Percentiles rank a stretch among this genome's conserved stretches.
Evolutionary conservation across 257 asterid species (phyloP).

Genomic region (Salvia rosmarinus): DNA sequence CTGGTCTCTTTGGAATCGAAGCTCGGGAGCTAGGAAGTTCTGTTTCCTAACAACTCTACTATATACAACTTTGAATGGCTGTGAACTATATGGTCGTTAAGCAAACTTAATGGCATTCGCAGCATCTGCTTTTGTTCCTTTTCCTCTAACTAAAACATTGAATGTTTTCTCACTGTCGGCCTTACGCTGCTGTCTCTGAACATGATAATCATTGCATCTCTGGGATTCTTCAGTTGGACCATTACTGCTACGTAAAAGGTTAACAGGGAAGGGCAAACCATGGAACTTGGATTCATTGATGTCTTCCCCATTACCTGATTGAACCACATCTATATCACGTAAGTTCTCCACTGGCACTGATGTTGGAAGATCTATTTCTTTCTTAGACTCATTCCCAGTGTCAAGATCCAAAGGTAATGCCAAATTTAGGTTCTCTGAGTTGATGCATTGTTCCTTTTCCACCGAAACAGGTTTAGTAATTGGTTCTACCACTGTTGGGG

Average conservation of each 20-base stretch:
- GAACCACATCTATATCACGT: conserved; percentile 42
- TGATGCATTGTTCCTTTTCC: conserved; percentile 49
- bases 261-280: conserved; percentile 44
- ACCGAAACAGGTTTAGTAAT: conserved; percentile 47
- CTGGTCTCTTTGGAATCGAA: conserved; percentile 55
- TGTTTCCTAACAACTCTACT: conserved; percentile 85
- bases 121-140: conserved; percentile 85
- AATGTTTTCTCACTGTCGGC: conserved; percentile 69
- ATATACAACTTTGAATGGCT: conserved; percentile 80
- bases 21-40: conserved; percentile 64
- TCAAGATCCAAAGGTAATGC: conserved; percentile 67
- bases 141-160: conserved; percentile 77
- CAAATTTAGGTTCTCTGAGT: conserved; percentile 57
- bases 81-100: conserved; percentile 83
- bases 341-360: conserved; percentile 61
- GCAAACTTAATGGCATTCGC: conserved; percentile 94
- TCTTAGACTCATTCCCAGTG: conserved; percentile 60
- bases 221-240: conserved; percentile 51
- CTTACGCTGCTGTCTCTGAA: conserved; percentile 47
- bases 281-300: conserved; percentile 43
- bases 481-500: conserved; percentile 70
- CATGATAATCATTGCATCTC: conserved; percentile 40
- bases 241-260: conserved; percentile 41
- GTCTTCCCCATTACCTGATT: conserved; percentile 45
- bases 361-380: conserved; percentile 55